phyloP scores from a whole-genome alignment of 176 grass and related monocot species.

The Eremochloa ophiuroides region DNA sequence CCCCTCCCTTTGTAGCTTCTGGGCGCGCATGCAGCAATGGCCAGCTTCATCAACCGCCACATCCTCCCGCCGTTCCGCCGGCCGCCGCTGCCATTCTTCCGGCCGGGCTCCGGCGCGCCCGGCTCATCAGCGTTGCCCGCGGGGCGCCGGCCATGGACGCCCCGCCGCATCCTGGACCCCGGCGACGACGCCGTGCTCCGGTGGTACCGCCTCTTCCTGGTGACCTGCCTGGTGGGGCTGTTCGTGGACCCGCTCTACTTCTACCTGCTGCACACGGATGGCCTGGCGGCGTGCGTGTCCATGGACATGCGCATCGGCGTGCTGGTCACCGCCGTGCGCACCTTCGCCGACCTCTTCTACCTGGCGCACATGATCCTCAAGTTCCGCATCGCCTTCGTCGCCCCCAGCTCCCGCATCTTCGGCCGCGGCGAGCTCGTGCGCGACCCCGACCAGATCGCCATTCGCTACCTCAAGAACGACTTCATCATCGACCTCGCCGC shows the following conservation, averaged over 20 bases:
- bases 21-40: conserved; percentile 17
- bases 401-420: conserved; percentile 78
- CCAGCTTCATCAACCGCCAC: conserved; percentile 52
- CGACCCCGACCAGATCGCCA: conserved; percentile 81
- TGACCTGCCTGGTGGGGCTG: conserved; percentile 72
- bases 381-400: conserved; percentile 86
- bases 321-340: conserved; percentile 56
- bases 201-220: conserved; percentile 86
- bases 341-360: conserved; percentile 83
- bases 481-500: conserved; percentile 87
- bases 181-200: conserved; percentile 68
- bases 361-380: conserved; percentile 82
- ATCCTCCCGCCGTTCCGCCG: conserved; percentile 58
- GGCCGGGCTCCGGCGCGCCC: background rate
- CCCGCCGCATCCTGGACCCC: conserved; percentile 85
- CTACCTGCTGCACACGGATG: conserved; percentile 71
- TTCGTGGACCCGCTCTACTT: conserved; percentile 93
- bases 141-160: conserved; percentile 46
- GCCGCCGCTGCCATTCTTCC: conserved; percentile 55
- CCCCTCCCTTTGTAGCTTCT: background rate
- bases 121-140: background rate
- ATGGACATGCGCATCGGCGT: conserved; percentile 63
- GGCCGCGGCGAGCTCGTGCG: conserved; percentile 81
- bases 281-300: conserved; percentile 35
- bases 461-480: conserved; percentile 84